These are phyloP conservation scores for Boletus reticulatus DNA, from an alignment of 768 basidiomycete species.

Conservation along the genomic window DNA sequence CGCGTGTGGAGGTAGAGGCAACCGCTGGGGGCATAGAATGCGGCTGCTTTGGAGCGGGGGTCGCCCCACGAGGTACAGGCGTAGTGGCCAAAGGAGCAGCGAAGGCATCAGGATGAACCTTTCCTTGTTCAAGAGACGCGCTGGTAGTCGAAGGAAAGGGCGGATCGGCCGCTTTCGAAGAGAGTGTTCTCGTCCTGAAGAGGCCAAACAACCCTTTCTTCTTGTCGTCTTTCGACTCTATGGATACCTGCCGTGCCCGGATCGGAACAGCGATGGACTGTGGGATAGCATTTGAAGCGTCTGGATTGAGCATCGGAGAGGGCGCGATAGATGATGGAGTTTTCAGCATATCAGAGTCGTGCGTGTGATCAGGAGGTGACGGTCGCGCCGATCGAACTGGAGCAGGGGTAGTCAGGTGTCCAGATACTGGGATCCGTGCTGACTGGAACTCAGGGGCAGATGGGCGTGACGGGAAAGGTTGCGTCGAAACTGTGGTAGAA, in stretches of 20 bases:
- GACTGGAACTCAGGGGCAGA: conserved; percentile 16
- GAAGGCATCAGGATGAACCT: conserved; percentile 7
- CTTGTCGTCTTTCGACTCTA: conserved; percentile 34
- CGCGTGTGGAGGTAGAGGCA: conserved; percentile 6
- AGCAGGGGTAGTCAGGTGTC: conserved; percentile 31
- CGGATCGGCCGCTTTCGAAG: conserved; percentile 28
- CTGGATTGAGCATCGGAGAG: conserved; percentile 43
- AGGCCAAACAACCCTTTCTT: conserved; percentile 33
- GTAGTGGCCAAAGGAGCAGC: not conserved
- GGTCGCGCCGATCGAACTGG: conserved; percentile 24
- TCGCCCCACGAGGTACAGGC: conserved; percentile 13
- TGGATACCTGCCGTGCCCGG: conserved; percentile 26
- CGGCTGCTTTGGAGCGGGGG: conserved; percentile 20
- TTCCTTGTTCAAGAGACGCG: conserved; percentile 22
- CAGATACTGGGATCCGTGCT: conserved; percentile 29
- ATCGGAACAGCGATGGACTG: conserved; percentile 14
- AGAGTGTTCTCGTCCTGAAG: conserved; percentile 32
- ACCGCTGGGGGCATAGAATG: not conserved
- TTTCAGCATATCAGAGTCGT: conserved; percentile 53
- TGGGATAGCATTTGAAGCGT: not conserved
- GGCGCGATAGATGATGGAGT: conserved; percentile 66
- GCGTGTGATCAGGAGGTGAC: conserved; percentile 30
- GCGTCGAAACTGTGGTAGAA: conserved; percentile 23
- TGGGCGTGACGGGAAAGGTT: conserved; percentile 30
- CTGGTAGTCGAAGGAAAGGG: conserved; percentile 18